Evolutionary conservation across 345 rosid genomes (phyloP), one percentile per base, ranked within the genome.

Genomic region (Salix brachista): DNA sequence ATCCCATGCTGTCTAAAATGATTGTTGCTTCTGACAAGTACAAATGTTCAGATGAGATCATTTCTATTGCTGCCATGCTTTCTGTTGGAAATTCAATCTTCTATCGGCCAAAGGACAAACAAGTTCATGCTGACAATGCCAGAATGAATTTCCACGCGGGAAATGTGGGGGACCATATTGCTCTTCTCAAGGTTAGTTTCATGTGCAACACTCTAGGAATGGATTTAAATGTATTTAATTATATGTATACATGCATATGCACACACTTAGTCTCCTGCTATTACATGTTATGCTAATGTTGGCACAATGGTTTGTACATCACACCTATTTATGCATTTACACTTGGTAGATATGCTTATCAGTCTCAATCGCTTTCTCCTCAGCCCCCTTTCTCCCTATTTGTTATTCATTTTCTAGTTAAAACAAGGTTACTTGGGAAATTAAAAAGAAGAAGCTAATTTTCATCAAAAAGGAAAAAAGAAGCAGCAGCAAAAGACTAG

Each of bases 41-140:
- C 79, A 89, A 91, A 84, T 96, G 99, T 82, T 93, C 98, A 0
- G 97, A 96, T 70, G 98, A 96, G 85, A 77, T 92, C 65, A 93
- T 96, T 73, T 89, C 98, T 19, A 87, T 92, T 72, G 91, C 95
- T 75, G 92, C 96, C 42, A 96, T 96, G 98, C 93, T 96, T 28
- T 28, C 2, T 2, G 30, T 28, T 28, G 30, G 30, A 28, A 28
- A 28, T 28, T 28, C 30, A 28, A 89, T 96, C 79, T 96, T 96
- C 78, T 96, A 93, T 79, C 97, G 99, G 67, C 98, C 98, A 2
- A 96, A 93, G 83, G 99, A 93, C 81, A 96, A 96, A 81, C 98
- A 96, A 84, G 98, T 93, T 79, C 98, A 96, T 71, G 99, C 98
- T 8, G 98, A 96, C 82, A 93, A 91, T 84, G 99, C 98, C 36